phyloP scores from a whole-genome alignment of 805 yeast genomes.

The Cephaloascus fragrans region DNA sequence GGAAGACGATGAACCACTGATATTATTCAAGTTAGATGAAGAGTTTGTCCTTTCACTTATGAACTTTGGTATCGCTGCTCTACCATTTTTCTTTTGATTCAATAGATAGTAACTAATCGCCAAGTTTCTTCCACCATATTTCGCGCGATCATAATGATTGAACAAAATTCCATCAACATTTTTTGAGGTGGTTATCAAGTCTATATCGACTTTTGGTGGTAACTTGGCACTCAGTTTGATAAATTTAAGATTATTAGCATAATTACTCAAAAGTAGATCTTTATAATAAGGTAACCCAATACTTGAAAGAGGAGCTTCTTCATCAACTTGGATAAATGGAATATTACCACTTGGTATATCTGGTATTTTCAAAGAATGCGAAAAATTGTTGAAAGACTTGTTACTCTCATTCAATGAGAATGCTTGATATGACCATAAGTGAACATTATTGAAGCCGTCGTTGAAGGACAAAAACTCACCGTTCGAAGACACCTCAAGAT shows the following conservation, averaged over 20 bases:
- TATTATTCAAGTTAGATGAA: neutral
- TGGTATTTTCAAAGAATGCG: constrained; percentile 12
- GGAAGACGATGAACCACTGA: too few species aligned
- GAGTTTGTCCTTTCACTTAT: constrained; percentile 42
- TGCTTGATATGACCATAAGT: constrained; percentile 53
- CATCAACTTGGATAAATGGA: neutral
- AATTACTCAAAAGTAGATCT: constrained; percentile 67
- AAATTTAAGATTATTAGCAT: constrained; percentile 60
- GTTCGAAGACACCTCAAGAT: constrained; percentile 47
- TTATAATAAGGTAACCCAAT: constrained; percentile 86
- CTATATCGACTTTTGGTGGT: constrained; percentile 43
- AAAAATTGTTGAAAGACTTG: constrained; percentile 24
- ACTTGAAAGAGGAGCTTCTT: constrained; percentile 43
- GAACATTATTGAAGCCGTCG: constrained; percentile 54
- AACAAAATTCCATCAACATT: constrained; percentile 22
- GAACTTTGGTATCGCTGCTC: constrained; percentile 37
- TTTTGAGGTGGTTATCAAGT: constrained; percentile 27
- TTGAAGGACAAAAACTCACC: constrained; percentile 73
- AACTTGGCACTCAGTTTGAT: constrained; percentile 51
- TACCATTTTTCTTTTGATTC: constrained; percentile 12
- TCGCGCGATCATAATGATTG: constrained; percentile 48
- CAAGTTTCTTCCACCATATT: constrained; percentile 48
- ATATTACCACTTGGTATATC: neutral
- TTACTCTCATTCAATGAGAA: constrained; percentile 7
- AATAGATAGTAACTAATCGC: constrained; percentile 30